A percentile compares a stretch with the other conserved stretches of the same genome.
These are phyloP conservation scores for Clarireedia paspali DNA, from an alignment of 2,329 filamentous ascomycete genomes.

Conservation along the genomic window DNA sequence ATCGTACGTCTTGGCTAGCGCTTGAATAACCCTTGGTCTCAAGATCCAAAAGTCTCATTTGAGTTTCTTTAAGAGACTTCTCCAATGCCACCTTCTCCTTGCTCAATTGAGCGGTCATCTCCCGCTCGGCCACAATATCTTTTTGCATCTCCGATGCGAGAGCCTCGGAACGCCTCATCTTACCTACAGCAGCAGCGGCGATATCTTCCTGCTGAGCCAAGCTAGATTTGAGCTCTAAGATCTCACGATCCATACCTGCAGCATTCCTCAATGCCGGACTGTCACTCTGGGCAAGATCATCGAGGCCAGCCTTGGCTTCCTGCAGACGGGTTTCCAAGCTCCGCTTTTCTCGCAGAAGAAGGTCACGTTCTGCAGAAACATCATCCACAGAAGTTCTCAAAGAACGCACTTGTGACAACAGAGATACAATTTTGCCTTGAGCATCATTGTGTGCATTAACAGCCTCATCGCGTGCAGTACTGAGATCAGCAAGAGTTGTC, in stretches of 20 bases:
- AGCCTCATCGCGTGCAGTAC: conserved; percentile 88
- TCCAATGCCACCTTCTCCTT: conserved; percentile 86
- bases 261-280: conserved; percentile 85
- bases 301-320: conserved; percentile 81
- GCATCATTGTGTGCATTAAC: conserved; percentile 90
- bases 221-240: conserved; percentile 80
- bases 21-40: conserved; percentile 97
- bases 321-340: conserved; percentile 75
- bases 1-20: conserved; percentile 89
- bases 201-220: conserved; percentile 93
- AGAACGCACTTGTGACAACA: conserved; percentile 81
- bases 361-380: conserved; percentile 74
- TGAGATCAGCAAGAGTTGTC: conserved; percentile 79
- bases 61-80: conserved; percentile 83
- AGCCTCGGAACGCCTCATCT: conserved; percentile 92
- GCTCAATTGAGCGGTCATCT: conserved; percentile 71
- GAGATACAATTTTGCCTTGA: conserved; percentile 82
- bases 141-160: conserved; percentile 85
- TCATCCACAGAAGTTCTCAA: conserved; percentile 83
- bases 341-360: conserved; percentile 81
- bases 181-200: conserved; percentile 82
- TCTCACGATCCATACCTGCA: conserved; percentile 78
- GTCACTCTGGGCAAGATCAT: conserved; percentile 78
- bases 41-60: conserved; percentile 82
- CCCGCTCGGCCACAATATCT: conserved; percentile 80